phyloP scores from a whole-genome alignment of 2,329 filamentous ascomycete genomes.

The Sporothrix inflata region DNA sequence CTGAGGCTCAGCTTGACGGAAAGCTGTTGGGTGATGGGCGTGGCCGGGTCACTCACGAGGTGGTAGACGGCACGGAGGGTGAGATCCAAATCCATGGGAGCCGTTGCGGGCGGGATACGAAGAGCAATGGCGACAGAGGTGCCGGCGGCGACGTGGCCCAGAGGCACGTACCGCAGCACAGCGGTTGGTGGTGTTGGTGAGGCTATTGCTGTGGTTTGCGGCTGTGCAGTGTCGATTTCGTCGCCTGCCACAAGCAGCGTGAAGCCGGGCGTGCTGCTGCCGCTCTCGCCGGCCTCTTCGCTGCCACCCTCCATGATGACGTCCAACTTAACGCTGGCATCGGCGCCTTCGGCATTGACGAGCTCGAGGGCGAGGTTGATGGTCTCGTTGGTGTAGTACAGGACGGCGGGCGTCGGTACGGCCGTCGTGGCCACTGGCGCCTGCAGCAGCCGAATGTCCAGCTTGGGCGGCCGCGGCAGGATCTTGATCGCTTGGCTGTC shows the following conservation, averaged over 20 bases:
- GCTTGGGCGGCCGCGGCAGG: slow-evolving; percentile 86
- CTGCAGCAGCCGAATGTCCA: slow-evolving; percentile 66
- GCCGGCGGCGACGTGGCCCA: slow-evolving; percentile 54
- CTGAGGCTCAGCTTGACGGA: slow-evolving; percentile 72
- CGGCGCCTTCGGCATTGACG: slow-evolving; percentile 80
- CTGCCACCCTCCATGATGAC: slow-evolving; percentile 63
- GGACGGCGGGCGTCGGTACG: slow-evolving; percentile 37
- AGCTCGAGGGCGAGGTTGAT: slow-evolving; percentile 71
- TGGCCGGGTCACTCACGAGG: slow-evolving; percentile 76
- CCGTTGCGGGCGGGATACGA: slow-evolving; percentile 53
- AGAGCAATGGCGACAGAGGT: slow-evolving; percentile 52
- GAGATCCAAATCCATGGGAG: slow-evolving; percentile 64
- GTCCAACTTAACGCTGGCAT: slow-evolving; percentile 72
- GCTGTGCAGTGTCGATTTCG: slow-evolving; percentile 33
- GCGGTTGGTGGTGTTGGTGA: slow-evolving; percentile 32
- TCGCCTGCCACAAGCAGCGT: slow-evolving; percentile 41
- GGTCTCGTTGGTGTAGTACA: slow-evolving; percentile 84
- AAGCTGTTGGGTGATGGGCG: slow-evolving; percentile 75
- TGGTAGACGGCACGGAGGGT: slow-evolving; percentile 77
- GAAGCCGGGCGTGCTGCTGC: slow-evolving; percentile 48
- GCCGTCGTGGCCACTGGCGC: background rate
- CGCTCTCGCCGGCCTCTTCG: slow-evolving; percentile 8
- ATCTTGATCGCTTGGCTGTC: slow-evolving; percentile 67
- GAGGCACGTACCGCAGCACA: slow-evolving; percentile 46
- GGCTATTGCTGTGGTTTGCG: background rate